Conservation (phyloP, 2,329 filamentous ascomycete genomes). For the Rhinocladiella similis region DNA sequence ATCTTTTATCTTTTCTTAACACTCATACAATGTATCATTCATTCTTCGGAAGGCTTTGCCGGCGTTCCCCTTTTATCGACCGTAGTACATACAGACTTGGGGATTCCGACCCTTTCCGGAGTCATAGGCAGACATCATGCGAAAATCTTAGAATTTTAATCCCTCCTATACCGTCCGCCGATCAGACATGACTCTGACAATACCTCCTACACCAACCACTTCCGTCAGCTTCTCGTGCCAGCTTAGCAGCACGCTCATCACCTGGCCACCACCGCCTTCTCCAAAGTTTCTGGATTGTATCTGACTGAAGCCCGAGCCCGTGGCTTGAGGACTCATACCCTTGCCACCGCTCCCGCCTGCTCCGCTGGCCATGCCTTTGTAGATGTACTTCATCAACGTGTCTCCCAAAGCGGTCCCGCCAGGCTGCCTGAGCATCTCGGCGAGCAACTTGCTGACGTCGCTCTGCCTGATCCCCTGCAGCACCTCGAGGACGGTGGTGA, state of each 20-base stretch:
- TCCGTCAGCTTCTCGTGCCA: conserved; percentile 99
- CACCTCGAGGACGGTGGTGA: conserved; percentile 87
- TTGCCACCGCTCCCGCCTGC: conserved; percentile 20
- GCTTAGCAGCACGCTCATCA: conserved; percentile 94
- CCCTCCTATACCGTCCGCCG: conserved; percentile 77
- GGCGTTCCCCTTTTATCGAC: too few relatives aligned
- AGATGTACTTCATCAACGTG: conserved; percentile 97
- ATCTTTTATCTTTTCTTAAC: too few relatives aligned
- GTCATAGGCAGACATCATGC: not conserved
- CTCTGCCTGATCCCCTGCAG: conserved; percentile 93
- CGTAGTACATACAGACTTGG: too few relatives aligned
- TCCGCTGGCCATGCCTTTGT: conserved; percentile 36
- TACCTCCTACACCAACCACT: conserved; percentile 85
- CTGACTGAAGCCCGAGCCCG: conserved; percentile 75
- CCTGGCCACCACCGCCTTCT: conserved; percentile 72
- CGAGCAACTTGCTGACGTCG: conserved; percentile 88
- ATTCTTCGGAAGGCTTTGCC: too few relatives aligned
- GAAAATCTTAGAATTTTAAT: not conserved
- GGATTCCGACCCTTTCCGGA: too few relatives aligned
- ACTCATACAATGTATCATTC: too few relatives aligned
- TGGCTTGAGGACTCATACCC: conserved; percentile 63
- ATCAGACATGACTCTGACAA: conserved; percentile 94
- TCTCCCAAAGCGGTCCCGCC: conserved; percentile 85
- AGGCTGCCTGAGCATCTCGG: conserved; percentile 73
- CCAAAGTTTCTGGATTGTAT: conserved; percentile 59